Base-by-base conservation (phyloP, 257 asterid genomes). In the Rubia yunnanensis region DNA sequence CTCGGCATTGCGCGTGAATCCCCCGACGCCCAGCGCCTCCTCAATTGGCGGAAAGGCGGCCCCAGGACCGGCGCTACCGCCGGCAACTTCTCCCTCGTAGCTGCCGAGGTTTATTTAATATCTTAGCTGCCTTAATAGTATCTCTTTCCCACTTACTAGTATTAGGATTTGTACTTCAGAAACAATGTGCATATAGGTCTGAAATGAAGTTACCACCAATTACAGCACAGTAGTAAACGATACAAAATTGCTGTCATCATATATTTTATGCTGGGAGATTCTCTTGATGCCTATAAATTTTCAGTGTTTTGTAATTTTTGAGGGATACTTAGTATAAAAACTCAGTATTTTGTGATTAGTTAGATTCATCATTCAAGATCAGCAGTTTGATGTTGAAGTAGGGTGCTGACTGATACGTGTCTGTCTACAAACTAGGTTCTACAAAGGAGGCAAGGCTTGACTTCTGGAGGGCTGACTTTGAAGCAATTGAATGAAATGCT, bases 11-110 rank as follows among this genome's bases (percentile, higher is more conserved):
- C 99, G 23, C 95, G 97, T 63, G 99, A 92, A 58, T 86, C 99
- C 63, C 74, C 88, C 32, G 97, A 92, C 76, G 83, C 99, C 46
- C 89, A 80, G 59, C 86, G 83, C 68, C 87, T 92, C 70, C 80
- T 92, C 66, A 92, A 89, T 76, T 92, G 99, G 99, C 88, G 96
- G 64, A 92, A 89, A 73, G 99, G 89, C 32, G 96, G 95, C 66
- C 92, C 94, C 1, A 89, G 73, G 71, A 77, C 88, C 31, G 97
- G 97, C 56, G 73, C 74, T 17, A 81, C 74, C 76, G 96, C 94
- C 20, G 97, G 96, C 5, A 87, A 87, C 74, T 92, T 92, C 82
- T 82, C 95, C 22, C 82, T 83, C 31, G 78, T 92, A 28, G 95
- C 95, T 3, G 78, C 83, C 7, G 94, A 89, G 94, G 98, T 89